phyloP scores from a whole-genome alignment of 1,139 yeast genomes.

The Zygosaccharomyces sapae region DNA sequence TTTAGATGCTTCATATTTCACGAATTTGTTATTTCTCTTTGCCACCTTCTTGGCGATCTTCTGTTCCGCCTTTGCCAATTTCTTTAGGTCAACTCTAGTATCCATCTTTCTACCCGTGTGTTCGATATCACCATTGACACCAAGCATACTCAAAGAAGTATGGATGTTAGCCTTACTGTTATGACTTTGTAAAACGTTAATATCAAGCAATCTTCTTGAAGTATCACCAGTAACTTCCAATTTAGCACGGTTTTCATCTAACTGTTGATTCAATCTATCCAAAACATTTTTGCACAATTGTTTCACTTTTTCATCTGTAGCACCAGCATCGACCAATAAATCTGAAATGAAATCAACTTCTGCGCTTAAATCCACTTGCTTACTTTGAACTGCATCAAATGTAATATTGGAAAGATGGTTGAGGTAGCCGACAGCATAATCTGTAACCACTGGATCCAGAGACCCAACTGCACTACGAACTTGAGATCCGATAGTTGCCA shows the following conservation, averaged over 20 bases:
- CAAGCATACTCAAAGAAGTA: conserved; percentile 64
- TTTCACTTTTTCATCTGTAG: conserved; percentile 51
- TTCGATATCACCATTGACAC: conserved; percentile 79
- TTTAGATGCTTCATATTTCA: conserved; percentile 86
- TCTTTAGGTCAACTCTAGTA: conserved; percentile 91
- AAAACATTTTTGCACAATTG: conserved; percentile 45
- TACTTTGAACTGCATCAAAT: conserved; percentile 76
- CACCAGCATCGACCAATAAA: conserved; percentile 78
- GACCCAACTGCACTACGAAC: conserved; percentile 88
- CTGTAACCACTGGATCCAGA: conserved; percentile 84
- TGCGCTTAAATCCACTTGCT: conserved; percentile 57
- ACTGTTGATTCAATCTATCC: conserved; percentile 50
- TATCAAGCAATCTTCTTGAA: conserved; percentile 72
- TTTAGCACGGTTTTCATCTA: conserved; percentile 67
- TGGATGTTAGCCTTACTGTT: conserved; percentile 63
- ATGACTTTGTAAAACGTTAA: conserved; percentile 59
- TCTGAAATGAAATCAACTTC: conserved; percentile 66
- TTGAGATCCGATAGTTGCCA: conserved; percentile 42
- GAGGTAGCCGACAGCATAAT: conserved; percentile 86
- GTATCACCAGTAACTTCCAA: conserved; percentile 70
- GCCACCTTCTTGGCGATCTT: conserved; percentile 96
- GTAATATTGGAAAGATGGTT: conserved; percentile 71
- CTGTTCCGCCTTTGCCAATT: conserved; percentile 93
- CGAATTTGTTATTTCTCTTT: conserved; percentile 83
- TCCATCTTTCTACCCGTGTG: conserved; percentile 90